Conservation (phyloP, 2,329 filamentous ascomycete genomes). For the Fusarium compactum region DNA sequence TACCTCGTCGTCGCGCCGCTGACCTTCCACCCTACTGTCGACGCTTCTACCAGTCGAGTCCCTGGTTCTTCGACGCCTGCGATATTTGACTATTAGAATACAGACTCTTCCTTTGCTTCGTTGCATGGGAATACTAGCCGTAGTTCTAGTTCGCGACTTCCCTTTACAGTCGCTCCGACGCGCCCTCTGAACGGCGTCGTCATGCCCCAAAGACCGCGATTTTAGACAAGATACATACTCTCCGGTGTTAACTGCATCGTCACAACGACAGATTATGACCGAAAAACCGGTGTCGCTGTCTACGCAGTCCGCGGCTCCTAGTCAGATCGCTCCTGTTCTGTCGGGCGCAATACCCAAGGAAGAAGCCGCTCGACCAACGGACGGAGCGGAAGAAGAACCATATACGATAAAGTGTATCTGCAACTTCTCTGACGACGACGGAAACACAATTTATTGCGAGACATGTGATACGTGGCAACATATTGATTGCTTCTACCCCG, state of each 20-base stretch:
- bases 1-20: slow-evolving; percentile 31
- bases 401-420: slow-evolving; percentile 99
- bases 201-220: slow-evolving; percentile 68
- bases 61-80: slow-evolving; percentile 30
- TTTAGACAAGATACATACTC: slow-evolving; percentile 61
- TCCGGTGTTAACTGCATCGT: slow-evolving; percentile 53
- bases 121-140: slow-evolving; percentile 44
- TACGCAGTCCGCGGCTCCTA: slow-evolving; percentile 68
- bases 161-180: slow-evolving; percentile 46
- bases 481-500: slow-evolving; percentile 92
- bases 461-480: slow-evolving; percentile 98
- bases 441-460: slow-evolving; percentile 97
- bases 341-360: slow-evolving; percentile 52
- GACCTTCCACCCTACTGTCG: slow-evolving; percentile 37
- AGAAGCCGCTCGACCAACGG: slow-evolving; percentile 60
- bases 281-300: slow-evolving; percentile 66
- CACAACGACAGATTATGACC: slow-evolving; percentile 70
- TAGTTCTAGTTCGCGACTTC: slow-evolving; percentile 39
- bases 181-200: slow-evolving; percentile 64
- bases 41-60: slow-evolving; percentile 28
- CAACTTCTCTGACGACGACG: slow-evolving; percentile 92
- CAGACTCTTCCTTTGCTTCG: not conserved
- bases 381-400: slow-evolving; percentile 77
- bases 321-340: slow-evolving; percentile 60
- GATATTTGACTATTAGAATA: slow-evolving; percentile 28